Evolutionary conservation across 75 land plant species (phyloP).

Genomic region (Picea glauca): DNA sequence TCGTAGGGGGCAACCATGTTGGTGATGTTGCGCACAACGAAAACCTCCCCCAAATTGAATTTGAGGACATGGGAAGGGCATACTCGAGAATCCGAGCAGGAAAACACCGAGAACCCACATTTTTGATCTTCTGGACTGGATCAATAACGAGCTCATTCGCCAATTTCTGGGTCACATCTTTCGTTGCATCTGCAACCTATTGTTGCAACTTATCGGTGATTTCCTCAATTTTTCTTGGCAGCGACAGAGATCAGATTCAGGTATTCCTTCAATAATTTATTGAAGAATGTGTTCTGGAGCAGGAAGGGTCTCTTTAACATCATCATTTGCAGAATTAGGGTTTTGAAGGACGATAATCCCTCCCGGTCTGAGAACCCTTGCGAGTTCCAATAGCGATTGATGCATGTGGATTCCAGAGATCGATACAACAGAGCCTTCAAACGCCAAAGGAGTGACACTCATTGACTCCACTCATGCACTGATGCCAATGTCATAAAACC

Average conservation of each 20-base stretch:
- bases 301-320: no score
- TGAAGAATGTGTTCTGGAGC: not conserved
- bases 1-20: constrained; percentile 80
- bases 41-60: constrained; percentile 84
- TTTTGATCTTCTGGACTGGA: constrained; percentile 40
- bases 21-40: constrained; percentile 83
- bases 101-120: constrained; percentile 80
- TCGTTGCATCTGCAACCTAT: not conserved
- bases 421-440: no score
- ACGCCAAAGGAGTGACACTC: no score
- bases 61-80: constrained; percentile 76
- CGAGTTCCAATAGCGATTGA: no score
- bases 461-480: no score
- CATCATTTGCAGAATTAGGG: no score
- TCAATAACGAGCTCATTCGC: not conserved
- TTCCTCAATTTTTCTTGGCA: constrained; percentile 10
- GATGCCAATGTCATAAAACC: no score
- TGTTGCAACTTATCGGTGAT: constrained; percentile 18
- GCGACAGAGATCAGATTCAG: constrained; percentile 23
- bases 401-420: no score
- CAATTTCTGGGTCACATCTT: not conserved
- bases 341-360: no score
- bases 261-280: not conserved
- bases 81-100: constrained; percentile 92
- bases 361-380: no score